Percentiles rank a stretch among this genome's conserved stretches.
Evolutionary conservation across 73 alveolate species (phyloP).

Genomic region (Breviolum minutum): DNA sequence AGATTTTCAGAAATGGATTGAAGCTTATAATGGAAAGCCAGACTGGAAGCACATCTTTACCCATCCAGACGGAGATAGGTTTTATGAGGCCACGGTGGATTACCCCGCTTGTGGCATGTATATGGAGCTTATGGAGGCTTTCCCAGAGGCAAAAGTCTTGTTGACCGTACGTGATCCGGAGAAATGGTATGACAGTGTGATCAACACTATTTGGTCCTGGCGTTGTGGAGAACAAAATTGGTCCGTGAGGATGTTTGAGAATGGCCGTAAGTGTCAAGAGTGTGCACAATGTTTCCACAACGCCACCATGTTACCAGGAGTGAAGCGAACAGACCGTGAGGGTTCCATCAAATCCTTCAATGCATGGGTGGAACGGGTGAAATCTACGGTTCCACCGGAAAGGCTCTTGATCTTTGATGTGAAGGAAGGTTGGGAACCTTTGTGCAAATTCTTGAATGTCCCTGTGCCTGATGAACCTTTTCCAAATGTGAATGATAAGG

Average conservation of each 20-base stretch:
- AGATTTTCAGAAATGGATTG: slow-evolving; percentile 1
- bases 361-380: slow-evolving; percentile 46
- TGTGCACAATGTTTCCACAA: slow-evolving; percentile 18
- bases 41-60: slow-evolving; percentile 41
- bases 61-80: not conserved
- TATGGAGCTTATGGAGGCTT: slow-evolving; percentile 52
- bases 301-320: slow-evolving; percentile 54
- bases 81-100: slow-evolving; percentile 37
- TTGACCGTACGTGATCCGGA: slow-evolving; percentile 68
- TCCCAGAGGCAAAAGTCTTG: slow-evolving; percentile 58
- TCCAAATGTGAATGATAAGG: slow-evolving; percentile 48
- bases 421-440: slow-evolving; percentile 77
- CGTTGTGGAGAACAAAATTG: slow-evolving; percentile 55
- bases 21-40: slow-evolving; percentile 24
- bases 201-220: slow-evolving; percentile 72
- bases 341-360: slow-evolving; percentile 74
- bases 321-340: slow-evolving; percentile 48
- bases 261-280: slow-evolving; percentile 54
- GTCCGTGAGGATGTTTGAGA: slow-evolving; percentile 47
- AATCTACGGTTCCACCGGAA: slow-evolving; percentile 41
- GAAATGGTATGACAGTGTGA: slow-evolving; percentile 79
- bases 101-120: slow-evolving; percentile 87
- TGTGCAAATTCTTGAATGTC: slow-evolving; percentile 38
- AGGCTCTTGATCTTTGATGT: slow-evolving; percentile 51
- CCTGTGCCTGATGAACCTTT: slow-evolving; percentile 69